Evolutionary conservation across 169 alveolate species (phyloP), one percentile per base, ranked within the genome.

Genomic region (Plasmodium cynomolgi): DNA sequence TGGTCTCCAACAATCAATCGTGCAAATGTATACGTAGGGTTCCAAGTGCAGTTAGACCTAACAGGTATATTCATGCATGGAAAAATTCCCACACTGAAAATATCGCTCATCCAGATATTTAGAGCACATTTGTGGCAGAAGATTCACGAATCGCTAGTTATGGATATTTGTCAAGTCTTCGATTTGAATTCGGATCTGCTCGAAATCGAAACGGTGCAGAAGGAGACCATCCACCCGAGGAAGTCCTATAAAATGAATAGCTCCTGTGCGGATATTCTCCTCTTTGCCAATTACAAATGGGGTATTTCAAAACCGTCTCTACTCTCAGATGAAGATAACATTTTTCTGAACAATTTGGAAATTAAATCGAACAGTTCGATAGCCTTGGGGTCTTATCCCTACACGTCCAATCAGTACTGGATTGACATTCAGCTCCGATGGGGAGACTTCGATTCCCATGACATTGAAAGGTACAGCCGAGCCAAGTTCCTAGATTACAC

Each of bases 11-110:
- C 99, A 17, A 99, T 99, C 44, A 99, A 99, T 97, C 97, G 99
- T 84, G 99, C 99, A 92, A 99, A 99, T 97, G 99, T 99, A 33
- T 99, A 99, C 96, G 99, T 99, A 33, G 99, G 99, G 29, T 99
- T 99, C 97, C 99, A 99, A 97, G 99, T 99, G 81, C 99, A 99
- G 96, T 96, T 99, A 83, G 99, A 99, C 95, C 97, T 99, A 79
- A 99, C 99, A 3, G 99, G 99, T 41, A 99, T 99, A 84, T 99
- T 99, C 96, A 99, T 99, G 99, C 99, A 99, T 96, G 99, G 99
- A 15, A 99, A 99, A 97, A 99, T 99, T 15, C 99, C 99, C 11
- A 99, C 99, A 1, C 97, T 99, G 56, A 99, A 99, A 96, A 99
- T 99, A 41, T 99, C 99, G 0, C 96, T 99, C 91, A 99, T 99